These are phyloP conservation scores for Atkinsonella hypoxylon DNA, from an alignment of 2,329 filamentous ascomycete species.

Conservation along the genomic window DNA sequence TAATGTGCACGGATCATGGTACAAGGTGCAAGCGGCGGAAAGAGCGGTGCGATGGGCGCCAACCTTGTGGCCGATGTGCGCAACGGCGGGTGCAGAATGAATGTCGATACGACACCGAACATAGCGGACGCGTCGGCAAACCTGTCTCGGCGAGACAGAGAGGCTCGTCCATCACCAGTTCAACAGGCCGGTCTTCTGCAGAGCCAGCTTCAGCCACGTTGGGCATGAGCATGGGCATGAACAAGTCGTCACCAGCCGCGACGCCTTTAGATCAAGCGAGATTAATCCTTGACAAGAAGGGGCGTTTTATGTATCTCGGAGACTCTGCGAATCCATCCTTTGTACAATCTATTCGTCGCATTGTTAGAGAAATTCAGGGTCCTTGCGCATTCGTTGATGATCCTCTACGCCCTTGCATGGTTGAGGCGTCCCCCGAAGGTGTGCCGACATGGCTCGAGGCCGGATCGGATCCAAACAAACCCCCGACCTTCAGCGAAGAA, in stretches of 20 bases:
- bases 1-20: not conserved
- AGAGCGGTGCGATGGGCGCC: slow-evolving; percentile 8
- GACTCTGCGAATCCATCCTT: slow-evolving; percentile 12
- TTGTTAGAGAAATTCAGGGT: slow-evolving; percentile 13
- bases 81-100: slow-evolving; percentile 5
- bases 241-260: slow-evolving; percentile 13
- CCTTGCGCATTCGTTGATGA: slow-evolving; percentile 16
- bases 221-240: not conserved
- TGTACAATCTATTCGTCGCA: slow-evolving; percentile 15
- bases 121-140: not conserved
- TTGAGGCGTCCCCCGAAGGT: slow-evolving; percentile 15
- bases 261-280: slow-evolving; percentile 6
- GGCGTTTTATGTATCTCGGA: slow-evolving; percentile 7
- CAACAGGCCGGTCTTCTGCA: not conserved
- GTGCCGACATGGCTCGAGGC: slow-evolving; percentile 10
- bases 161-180: not conserved
- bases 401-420: slow-evolving; percentile 15
- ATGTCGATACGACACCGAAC: slow-evolving; percentile 6
- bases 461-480: not conserved
- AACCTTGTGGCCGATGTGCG: slow-evolving; percentile 7
- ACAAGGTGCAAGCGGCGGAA: slow-evolving; percentile 8
- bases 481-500: slow-evolving; percentile 1
- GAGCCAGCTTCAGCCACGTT: not conserved
- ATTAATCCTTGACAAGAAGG: slow-evolving; percentile 6
- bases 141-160: not conserved